A percentile compares a stretch with the other conserved stretches of the same genome.
phyloP scores from a whole-genome alignment of 2,329 filamentous ascomycete genomes.

The Teratosphaeria nubilosa region DNA sequence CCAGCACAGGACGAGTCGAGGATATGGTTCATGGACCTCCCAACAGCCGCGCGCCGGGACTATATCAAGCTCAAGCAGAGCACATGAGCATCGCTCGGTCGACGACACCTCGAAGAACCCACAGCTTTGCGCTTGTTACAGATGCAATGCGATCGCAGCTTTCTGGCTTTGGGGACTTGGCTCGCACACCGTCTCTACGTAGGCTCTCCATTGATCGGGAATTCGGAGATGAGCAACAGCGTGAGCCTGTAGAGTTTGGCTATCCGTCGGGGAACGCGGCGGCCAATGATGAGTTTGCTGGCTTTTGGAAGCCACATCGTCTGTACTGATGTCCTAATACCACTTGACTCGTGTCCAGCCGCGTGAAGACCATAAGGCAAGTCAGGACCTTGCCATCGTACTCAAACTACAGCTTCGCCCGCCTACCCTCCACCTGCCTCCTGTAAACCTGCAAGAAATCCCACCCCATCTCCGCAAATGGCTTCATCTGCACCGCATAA shows the following conservation, averaged over 20 bases:
- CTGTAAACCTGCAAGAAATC: constrained; percentile 47
- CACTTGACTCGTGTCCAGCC: not conserved
- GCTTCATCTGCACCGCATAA: constrained; percentile 58
- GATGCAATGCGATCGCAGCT: not conserved
- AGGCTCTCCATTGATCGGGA: not conserved
- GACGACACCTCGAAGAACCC: not conserved
- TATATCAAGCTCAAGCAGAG: not conserved
- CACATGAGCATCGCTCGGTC: not conserved
- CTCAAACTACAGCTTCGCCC: constrained; percentile 9
- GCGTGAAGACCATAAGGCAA: not conserved
- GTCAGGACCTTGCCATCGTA: not conserved
- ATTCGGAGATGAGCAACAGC: not conserved
- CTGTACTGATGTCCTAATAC: constrained; percentile 29
- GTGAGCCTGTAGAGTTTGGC: not conserved
- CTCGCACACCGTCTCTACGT: not conserved
- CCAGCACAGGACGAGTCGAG: constrained; percentile 8
- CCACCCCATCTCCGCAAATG: constrained; percentile 74
- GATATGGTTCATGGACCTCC: constrained; percentile 4
- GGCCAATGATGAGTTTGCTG: constrained; percentile 13
- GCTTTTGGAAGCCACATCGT: constrained; percentile 37
- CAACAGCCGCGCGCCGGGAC: not conserved
- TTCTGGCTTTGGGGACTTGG: too few species aligned
- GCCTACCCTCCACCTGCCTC: constrained; percentile 27
- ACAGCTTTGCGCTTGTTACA: not conserved
- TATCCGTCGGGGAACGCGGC: not conserved